Base-by-base conservation (phyloP, 2,329 filamentous ascomycete species). In the Microdochium nivale region DNA sequence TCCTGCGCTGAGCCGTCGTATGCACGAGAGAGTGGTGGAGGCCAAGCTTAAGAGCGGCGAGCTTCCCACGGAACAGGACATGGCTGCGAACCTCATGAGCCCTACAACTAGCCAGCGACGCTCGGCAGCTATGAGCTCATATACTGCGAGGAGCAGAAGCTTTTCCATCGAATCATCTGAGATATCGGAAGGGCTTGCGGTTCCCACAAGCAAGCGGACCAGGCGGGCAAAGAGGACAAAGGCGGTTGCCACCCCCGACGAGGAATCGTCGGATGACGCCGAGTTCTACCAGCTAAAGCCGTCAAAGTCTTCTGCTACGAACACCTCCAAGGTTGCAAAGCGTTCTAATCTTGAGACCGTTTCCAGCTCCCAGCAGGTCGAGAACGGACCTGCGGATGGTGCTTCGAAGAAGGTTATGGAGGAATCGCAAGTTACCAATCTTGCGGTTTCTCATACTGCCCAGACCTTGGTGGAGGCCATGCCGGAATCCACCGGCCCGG, bases 21-120 rank as follows among this genome's bases (percentile, higher is more conserved):
- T 77, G 43, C 66, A 74, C 25, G 73, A 76, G 59, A 75, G 69
- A 62, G 63, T 75, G 23, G 65, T 73, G 51, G 71, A 72, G 59
- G 74, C 75, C 54, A 75, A 70, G 60, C 62, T 76, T 35, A 70
- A 65, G 51, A 74, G 67, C 55, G 70, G 71, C 37, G 71, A 72
- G 57, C 65, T 57, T 19, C 65, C 63, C 21, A 51, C 58, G 7
- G 60, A 60, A 49, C 55, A 55, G 16, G 62, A 65, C 40, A 57
- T 59, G 21, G 54, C 52, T 33, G 49, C 59, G 4, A 56, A 58
- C 16, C 30, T 56, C 14, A 54, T 57, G 19, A 51, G 52, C 53
- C 54, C 46, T 24, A 54, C 47, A 23, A 53, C 40, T 27, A 51
- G 47, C 19, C 52, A 54, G 32, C 48, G 58, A 37, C 52, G 46